phyloP scores from a whole-genome alignment of 257 asterid species.

The Solanum chmielewskii region DNA sequence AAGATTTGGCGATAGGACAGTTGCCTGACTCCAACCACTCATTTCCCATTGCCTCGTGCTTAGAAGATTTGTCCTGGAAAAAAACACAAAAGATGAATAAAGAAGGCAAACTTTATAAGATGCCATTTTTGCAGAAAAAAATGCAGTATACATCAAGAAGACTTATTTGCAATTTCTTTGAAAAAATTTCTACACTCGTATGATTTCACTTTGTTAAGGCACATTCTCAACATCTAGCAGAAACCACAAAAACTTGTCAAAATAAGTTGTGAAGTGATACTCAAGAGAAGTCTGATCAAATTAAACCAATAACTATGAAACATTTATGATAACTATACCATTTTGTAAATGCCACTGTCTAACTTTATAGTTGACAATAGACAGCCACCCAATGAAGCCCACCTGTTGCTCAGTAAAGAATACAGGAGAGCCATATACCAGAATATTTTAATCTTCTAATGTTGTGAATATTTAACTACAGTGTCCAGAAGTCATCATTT shows the following conservation, averaged over 20 bases:
- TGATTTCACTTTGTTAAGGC: background rate
- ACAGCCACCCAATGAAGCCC: background rate
- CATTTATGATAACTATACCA: background rate
- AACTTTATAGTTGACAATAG: background rate
- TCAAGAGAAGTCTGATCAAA: background rate
- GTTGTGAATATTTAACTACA: background rate
- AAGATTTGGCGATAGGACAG: conserved; percentile 79
- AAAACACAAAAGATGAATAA: background rate
- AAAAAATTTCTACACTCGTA: background rate
- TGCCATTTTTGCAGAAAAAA: background rate
- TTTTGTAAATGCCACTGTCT: background rate
- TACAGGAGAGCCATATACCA: background rate
- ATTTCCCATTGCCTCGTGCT: conserved; percentile 60
- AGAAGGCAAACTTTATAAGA: background rate
- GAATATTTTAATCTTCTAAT: background rate
- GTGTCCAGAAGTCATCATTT: background rate
- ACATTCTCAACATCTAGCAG: background rate
- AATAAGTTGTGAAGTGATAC: background rate
- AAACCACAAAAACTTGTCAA: background rate
- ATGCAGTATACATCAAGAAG: background rate
- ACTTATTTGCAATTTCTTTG: background rate
- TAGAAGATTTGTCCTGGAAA: conserved; percentile 43
- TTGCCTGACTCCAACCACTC: conserved; percentile 69
- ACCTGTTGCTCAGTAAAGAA: background rate
- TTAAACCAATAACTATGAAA: background rate